Percentiles rank a stretch among this genome's conserved stretches.
Evolutionary conservation across 768 basidiomycete genomes (phyloP).

Genomic region (Mycena sanguinolenta): DNA sequence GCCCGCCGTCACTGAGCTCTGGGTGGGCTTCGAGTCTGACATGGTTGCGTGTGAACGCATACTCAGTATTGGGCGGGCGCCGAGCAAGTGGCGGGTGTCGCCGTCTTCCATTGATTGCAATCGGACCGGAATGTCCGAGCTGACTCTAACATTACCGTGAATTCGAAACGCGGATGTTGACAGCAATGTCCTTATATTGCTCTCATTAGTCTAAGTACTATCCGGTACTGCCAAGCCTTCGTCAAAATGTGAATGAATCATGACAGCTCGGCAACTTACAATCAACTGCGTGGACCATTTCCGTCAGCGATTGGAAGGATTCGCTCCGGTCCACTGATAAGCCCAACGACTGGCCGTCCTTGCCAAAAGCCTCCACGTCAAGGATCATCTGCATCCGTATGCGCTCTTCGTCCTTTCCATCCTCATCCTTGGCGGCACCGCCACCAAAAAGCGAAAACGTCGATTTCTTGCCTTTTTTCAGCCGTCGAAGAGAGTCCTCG

Average conservation of each 20-base stretch:
- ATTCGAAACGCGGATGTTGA: background rate
- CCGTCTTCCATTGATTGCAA: no score
- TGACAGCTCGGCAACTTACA: slow-evolving; percentile 14
- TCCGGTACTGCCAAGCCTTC: slow-evolving; percentile 15
- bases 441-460: slow-evolving; percentile 84
- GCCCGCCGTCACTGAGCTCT: background rate
- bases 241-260: background rate
- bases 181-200: background rate
- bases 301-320: slow-evolving; percentile 67
- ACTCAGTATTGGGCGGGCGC: no score
- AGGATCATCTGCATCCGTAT: slow-evolving; percentile 86
- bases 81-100: no score
- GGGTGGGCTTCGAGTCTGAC: slow-evolving; percentile 14
- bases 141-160: background rate
- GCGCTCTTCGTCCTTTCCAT: slow-evolving; percentile 88
- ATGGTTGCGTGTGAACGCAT: no score
- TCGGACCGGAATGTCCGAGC: slow-evolving; percentile 3
- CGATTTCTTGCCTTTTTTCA: slow-evolving; percentile 88
- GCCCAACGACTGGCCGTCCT: slow-evolving; percentile 79
- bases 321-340: slow-evolving; percentile 69
- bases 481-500: slow-evolving; percentile 86
- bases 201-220: slow-evolving; percentile 6
- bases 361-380: slow-evolving; percentile 88
- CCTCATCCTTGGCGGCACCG: slow-evolving; percentile 67
- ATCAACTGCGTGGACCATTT: slow-evolving; percentile 64